Percentiles rank a stretch among this genome's conserved stretches.
Evolutionary conservation across 1,284 basidiomycete species (phyloP).

Genomic region (Rhodotorula sp.): DNA sequence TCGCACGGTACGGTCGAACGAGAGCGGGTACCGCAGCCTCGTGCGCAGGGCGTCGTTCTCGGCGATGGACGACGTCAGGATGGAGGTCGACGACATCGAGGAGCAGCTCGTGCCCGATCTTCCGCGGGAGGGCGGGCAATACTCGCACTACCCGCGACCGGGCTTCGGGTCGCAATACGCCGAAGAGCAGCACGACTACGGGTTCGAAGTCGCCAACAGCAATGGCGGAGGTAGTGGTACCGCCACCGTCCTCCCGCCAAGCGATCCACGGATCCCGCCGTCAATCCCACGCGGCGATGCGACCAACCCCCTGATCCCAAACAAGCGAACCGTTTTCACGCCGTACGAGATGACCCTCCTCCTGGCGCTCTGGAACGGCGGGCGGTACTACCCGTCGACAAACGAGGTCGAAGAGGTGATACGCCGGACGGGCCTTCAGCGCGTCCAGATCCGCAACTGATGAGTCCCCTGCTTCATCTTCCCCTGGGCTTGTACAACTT

Average conservation of each 20-base stretch:
- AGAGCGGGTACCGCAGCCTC: conserved; percentile 6
- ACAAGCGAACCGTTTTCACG: conserved; percentile 8
- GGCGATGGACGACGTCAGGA: background rate
- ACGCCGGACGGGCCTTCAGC: background rate
- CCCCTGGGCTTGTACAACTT: too few species aligned
- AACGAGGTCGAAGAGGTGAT: conserved; percentile 1
- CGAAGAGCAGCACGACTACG: too few species aligned
- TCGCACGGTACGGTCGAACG: background rate
- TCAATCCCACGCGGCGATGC: background rate
- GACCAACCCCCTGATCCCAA: background rate
- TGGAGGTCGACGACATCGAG: conserved; percentile 1
- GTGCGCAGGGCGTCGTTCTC: conserved; percentile 5
- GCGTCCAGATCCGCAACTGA: conserved; percentile 14
- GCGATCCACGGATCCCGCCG: background rate
- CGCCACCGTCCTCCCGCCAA: background rate
- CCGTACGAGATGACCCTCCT: background rate
- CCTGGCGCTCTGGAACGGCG: background rate
- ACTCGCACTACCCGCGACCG: background rate
- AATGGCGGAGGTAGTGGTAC: too few species aligned
- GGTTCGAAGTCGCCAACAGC: too few species aligned
- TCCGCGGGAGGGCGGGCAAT: background rate
- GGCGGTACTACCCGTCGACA: conserved; percentile 6
- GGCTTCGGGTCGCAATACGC: too few species aligned
- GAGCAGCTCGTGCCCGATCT: background rate
- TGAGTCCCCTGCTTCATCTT: background rate